A percentile compares a stretch with the other conserved stretches of the same genome.
phyloP scores from a whole-genome alignment of 768 basidiomycete genomes.

The Lentinula edodes region DNA sequence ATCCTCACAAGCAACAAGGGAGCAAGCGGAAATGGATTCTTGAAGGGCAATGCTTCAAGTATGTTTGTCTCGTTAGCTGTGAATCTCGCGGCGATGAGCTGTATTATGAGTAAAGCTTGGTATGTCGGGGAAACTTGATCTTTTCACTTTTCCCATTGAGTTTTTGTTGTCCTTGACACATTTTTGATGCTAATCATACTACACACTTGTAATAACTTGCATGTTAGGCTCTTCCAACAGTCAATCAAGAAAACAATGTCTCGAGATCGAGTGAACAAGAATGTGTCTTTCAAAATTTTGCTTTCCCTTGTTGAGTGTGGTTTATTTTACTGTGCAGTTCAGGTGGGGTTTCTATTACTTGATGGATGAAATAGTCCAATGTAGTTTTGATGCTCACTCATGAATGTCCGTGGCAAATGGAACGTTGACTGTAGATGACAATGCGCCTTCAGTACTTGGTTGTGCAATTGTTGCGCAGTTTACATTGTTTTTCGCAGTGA shows the following conservation, averaged over 20 bases:
- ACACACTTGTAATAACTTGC: too few species aligned
- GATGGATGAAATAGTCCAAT: not conserved
- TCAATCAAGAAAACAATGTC: not conserved
- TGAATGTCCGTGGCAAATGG: not conserved
- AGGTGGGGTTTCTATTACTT: not conserved
- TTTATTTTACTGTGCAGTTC: not conserved
- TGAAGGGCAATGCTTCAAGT: not conserved
- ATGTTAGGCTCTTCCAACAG: not conserved
- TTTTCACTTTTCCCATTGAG: too few species aligned
- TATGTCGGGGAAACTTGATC: not conserved
- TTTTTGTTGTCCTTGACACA: too few species aligned
- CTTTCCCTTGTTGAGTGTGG: not conserved
- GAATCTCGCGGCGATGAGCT: not conserved
- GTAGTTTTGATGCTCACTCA: not conserved
- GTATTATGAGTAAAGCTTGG: not conserved
- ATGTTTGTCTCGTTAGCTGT: not conserved
- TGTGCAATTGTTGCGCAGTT: not conserved
- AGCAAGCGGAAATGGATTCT: not conserved
- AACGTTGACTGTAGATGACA: not conserved
- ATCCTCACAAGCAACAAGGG: not conserved
- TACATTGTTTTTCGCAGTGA: not conserved
- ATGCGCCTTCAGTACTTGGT: not conserved
- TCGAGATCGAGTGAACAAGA: not conserved
- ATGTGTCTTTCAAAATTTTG: not conserved
- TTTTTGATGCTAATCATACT: too few species aligned